Evolutionary conservation across 163 green algal genomes (phyloP).

Genomic region (Scenedesmus sp.): DNA sequence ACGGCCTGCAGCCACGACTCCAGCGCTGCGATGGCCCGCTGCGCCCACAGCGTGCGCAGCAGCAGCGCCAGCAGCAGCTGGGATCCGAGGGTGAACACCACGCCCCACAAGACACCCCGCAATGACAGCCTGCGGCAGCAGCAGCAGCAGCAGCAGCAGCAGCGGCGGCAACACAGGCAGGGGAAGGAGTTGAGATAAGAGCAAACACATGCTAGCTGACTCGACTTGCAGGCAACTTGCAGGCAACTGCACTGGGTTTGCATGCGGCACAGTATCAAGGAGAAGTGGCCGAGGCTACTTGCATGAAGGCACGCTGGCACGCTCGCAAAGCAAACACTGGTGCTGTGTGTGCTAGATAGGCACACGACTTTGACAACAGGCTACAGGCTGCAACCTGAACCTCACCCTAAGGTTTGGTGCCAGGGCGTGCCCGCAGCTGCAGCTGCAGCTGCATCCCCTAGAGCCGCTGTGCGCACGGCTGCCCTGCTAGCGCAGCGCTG

Average conservation of each 20-base stretch:
- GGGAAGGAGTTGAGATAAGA: no score
- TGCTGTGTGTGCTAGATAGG: no score
- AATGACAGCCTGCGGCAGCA: conserved; percentile 27
- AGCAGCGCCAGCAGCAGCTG: conserved; percentile 54
- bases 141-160: not conserved
- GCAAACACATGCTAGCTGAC: no score
- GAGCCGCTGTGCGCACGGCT: not conserved
- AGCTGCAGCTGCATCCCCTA: conserved; percentile 3
- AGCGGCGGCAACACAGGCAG: no score
- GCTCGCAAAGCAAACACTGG: no score
- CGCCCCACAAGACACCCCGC: conserved; percentile 18
- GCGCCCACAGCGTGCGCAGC: conserved; percentile 38
- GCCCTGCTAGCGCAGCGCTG: not conserved
- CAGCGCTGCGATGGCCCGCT: conserved; percentile 17
- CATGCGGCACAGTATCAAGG: not conserved
- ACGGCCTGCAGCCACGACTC: conserved; percentile 39
- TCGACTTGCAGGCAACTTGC: no score
- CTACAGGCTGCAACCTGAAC: not conserved
- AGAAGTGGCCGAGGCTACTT: not conserved
- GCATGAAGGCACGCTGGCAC: not conserved
- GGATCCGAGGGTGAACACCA: conserved; percentile 24
- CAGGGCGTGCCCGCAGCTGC: conserved; percentile 13
- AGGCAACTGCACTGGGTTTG: not conserved
- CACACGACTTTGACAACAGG: no score
- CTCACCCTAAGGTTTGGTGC: conserved; percentile 32